Conservation (phyloP, 2,329 filamentous ascomycete species). For the Phaeoacremonium minimum region DNA sequence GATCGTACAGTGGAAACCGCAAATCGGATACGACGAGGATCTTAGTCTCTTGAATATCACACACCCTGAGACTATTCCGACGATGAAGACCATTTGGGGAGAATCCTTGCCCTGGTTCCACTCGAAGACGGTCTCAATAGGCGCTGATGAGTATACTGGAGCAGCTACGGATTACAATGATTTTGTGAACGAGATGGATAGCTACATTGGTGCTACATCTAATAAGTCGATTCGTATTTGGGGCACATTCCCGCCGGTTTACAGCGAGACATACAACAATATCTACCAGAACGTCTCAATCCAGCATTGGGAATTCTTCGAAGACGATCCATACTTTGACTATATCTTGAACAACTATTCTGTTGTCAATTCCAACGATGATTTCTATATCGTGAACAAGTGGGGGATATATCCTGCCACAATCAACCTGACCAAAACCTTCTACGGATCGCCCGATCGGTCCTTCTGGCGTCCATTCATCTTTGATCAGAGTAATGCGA, state of each 20-base stretch:
- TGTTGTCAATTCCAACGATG: slow-evolving; percentile 50
- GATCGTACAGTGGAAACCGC: slow-evolving; percentile 55
- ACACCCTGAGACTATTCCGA: slow-evolving; percentile 48
- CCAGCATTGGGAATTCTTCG: slow-evolving; percentile 53
- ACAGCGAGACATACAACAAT: slow-evolving; percentile 20
- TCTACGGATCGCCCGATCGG: slow-evolving; percentile 35
- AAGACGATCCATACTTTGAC: slow-evolving; percentile 41
- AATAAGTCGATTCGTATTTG: slow-evolving; percentile 48
- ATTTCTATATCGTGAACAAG: slow-evolving; percentile 46
- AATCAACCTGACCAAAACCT: slow-evolving; percentile 40
- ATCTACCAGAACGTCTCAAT: slow-evolving; percentile 40
- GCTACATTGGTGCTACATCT: slow-evolving; percentile 31
- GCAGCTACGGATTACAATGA: slow-evolving; percentile 42
- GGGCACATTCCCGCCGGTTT: slow-evolving; percentile 47
- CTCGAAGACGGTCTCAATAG: slow-evolving; percentile 49
- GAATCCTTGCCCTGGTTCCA: slow-evolving; percentile 53
- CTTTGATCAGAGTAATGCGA: slow-evolving; percentile 42
- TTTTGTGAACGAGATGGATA: slow-evolving; percentile 48
- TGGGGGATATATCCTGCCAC: slow-evolving; percentile 27
- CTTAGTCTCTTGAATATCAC: slow-evolving; percentile 50
- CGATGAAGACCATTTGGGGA: slow-evolving; percentile 47
- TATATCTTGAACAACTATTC: slow-evolving; percentile 40
- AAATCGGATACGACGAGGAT: slow-evolving; percentile 41
- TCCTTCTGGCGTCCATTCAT: slow-evolving; percentile 43
- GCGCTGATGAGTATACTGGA: slow-evolving; percentile 50